Percentiles rank a stretch among this genome's conserved stretches.
Conservation (phyloP, 2,329 filamentous ascomycete genomes). For the Rugonectria rugulosa region DNA sequence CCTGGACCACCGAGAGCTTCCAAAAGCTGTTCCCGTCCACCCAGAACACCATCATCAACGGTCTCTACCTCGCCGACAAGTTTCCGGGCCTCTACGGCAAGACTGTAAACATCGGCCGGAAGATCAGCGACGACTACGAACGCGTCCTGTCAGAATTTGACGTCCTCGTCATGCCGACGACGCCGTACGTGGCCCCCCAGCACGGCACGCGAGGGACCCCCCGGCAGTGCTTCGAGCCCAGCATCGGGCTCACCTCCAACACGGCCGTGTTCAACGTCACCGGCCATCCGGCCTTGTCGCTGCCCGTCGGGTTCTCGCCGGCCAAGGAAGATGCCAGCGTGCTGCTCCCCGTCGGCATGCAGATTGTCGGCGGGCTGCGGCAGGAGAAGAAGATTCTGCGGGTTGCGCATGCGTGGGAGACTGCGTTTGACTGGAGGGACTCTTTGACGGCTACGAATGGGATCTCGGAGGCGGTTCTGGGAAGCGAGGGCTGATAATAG, state of each 20-base stretch:
- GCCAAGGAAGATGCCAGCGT: conserved; percentile 48
- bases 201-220: conserved; percentile 50
- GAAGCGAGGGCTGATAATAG: too few species aligned
- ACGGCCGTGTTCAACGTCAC: conserved; percentile 65
- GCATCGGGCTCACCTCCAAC: conserved; percentile 62
- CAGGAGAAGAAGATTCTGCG: conserved; percentile 55
- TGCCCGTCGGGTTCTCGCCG: conserved; percentile 57
- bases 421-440: conserved; percentile 50
- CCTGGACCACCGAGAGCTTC: conserved; percentile 56
- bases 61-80: conserved; percentile 52
- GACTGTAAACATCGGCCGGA: conserved; percentile 55
- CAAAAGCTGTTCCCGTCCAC: conserved; percentile 60
- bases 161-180: conserved; percentile 56
- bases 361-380: conserved; percentile 62
- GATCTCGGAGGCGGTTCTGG: not conserved
- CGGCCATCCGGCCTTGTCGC: conserved; percentile 61
- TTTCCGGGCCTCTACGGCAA: conserved; percentile 58
- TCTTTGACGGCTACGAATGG: not conserved
- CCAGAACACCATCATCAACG: conserved; percentile 63
- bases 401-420: conserved; percentile 57
- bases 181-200: conserved; percentile 55
- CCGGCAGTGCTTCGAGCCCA: conserved; percentile 55
- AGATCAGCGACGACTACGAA: conserved; percentile 57
- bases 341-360: conserved; percentile 59
- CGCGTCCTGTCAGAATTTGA: conserved; percentile 49